Percentiles rank a stretch among this genome's conserved stretches.
These are phyloP conservation scores for Tremella fuciformis DNA, from an alignment of 768 basidiomycete genomes.

Conservation along the genomic window DNA sequence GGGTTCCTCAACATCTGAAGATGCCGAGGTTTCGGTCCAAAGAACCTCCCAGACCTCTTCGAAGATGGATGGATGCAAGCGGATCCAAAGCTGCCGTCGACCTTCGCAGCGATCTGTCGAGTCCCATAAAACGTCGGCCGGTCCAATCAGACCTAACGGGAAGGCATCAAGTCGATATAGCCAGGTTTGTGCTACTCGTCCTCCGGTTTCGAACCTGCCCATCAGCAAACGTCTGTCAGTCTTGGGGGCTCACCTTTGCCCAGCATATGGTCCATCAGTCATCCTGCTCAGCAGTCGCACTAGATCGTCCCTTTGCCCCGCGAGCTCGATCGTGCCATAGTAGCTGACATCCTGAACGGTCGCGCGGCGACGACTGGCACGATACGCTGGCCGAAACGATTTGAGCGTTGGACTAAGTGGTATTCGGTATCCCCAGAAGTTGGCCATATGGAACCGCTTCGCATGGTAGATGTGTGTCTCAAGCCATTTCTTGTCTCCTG, in stretches of 20 bases:
- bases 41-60: constrained; percentile 60
- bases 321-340: constrained; percentile 69
- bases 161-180: constrained; percentile 65
- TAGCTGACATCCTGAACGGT: constrained; percentile 92
- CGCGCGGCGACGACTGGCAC: constrained; percentile 77
- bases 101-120: constrained; percentile 21
- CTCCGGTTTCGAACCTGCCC: constrained; percentile 64
- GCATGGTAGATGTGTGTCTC: constrained; percentile 97
- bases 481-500: constrained; percentile 86
- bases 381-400: constrained; percentile 82
- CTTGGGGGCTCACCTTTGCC: constrained; percentile 33
- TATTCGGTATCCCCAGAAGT: constrained; percentile 88
- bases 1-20: too few relatives aligned
- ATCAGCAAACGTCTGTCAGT: neutral
- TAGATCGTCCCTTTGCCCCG: constrained; percentile 62
- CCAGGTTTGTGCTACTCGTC: constrained; percentile 65
- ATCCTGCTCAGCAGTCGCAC: constrained; percentile 58
- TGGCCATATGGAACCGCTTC: constrained; percentile 92
- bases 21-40: constrained; percentile 48
- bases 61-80: constrained; percentile 72
- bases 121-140: constrained; percentile 72
- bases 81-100: constrained; percentile 60
- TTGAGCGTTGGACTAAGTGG: constrained; percentile 87
- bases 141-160: constrained; percentile 69
- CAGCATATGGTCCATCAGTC: constrained; percentile 53